phyloP scores from a whole-genome alignment of 2,329 filamentous ascomycete species.

The Thelonectria olida region DNA sequence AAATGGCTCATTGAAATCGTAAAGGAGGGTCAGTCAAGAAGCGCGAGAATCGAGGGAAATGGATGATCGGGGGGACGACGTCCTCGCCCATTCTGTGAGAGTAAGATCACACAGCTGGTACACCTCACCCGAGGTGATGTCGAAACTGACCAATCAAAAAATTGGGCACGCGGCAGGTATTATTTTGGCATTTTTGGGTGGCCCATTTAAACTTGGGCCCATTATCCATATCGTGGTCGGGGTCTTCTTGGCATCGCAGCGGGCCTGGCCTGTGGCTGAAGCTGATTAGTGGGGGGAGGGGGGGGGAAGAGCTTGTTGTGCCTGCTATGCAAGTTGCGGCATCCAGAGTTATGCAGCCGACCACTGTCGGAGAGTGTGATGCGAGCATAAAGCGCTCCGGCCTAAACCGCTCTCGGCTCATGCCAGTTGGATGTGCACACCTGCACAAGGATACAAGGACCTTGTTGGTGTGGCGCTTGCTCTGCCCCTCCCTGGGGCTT shows the following conservation, averaged over 20 bases:
- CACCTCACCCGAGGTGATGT: constrained; percentile 47
- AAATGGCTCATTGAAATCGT: constrained; percentile 46
- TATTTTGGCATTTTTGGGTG: constrained; percentile 45
- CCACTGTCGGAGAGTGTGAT: constrained; percentile 10
- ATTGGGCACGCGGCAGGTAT: constrained; percentile 46
- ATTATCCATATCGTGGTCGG: constrained; percentile 31
- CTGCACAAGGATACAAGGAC: constrained; percentile 27
- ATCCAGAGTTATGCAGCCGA: constrained; percentile 29
- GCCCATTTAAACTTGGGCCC: constrained; percentile 44
- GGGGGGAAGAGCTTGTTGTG: constrained; percentile 10
- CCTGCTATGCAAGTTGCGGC: constrained; percentile 4
- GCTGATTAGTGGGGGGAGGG: constrained; percentile 28
- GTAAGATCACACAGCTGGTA: constrained; percentile 47
- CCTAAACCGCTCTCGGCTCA: constrained; percentile 23
- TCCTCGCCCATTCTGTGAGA: constrained; percentile 40
- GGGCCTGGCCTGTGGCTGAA: constrained; percentile 41
- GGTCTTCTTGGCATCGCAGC: constrained; percentile 35
- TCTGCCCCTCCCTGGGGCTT: constrained; percentile 37
- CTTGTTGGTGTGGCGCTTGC: constrained; percentile 38
- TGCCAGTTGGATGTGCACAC: constrained; percentile 30
- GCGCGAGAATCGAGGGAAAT: constrained; percentile 41
- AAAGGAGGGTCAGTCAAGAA: constrained; percentile 41
- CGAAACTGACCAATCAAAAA: constrained; percentile 51
- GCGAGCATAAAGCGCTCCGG: not conserved
- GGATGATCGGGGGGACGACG: constrained; percentile 41